Base-by-base conservation (phyloP, 1,284 basidiomycete species). In the Lentinula novae-zelandiae region DNA sequence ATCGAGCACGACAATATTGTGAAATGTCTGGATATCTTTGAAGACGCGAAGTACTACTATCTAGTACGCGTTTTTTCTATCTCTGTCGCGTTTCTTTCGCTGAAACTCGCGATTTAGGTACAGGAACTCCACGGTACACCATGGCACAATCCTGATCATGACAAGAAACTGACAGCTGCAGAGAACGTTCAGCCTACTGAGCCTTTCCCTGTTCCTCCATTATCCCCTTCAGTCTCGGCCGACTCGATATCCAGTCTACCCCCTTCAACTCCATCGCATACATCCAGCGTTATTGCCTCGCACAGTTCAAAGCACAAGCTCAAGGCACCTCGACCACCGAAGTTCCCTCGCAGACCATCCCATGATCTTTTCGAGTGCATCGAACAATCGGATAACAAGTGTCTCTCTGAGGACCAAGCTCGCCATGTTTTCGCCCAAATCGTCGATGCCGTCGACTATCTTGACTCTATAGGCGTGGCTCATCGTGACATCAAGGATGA, bases 401-500 rank as follows among this genome's bases (percentile, higher is more conserved):
- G 89, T 6, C 81, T 96, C 56, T 82, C 83, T n/a, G 93, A 95
- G 73, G 78, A 78, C 53, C 85, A 90, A 69, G 90, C 93, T 5
- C 83, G 87, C 55, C 89, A 88, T 73, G 86, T 96, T 63, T 95
- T 96, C 71, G 80, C 82, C 22, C 95, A 97, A 75, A 85, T 96
- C 54, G 92, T 94, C 60, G 90, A 94, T 62, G 92, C 89, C 22
- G 90, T 95, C 17, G 76, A 84, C 66, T 92, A 95, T 69, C 81
- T 97, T 38, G 84, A 93, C 61, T 75, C 74, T 40, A 82, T 83
- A 55, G 93, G 94, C 5, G 89, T 96, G 63, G 86, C 85, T 22
- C 94, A 97, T 71, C 89, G 95, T 56, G 95, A 97, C 71, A 90
- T 97, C 75, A 97, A 97, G 72, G 95, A 96, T 69, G 95, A 97